Conservation (phyloP, 2,329 filamentous ascomycete species). For the Trichophyton schoenleinii region DNA sequence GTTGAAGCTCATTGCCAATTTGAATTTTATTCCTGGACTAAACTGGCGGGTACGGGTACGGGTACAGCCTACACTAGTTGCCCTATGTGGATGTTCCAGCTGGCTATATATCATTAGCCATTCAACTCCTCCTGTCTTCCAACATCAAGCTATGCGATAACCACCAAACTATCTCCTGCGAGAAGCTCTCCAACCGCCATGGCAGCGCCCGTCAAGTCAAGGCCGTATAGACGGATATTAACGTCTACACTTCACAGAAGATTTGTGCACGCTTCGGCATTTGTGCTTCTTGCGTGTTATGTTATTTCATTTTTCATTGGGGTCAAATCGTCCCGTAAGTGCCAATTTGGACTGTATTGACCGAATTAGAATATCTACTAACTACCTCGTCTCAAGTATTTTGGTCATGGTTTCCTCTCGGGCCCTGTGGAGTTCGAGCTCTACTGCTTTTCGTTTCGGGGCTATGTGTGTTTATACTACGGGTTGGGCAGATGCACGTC, state of each 20-base stretch:
- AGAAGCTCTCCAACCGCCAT: conserved; percentile 18
- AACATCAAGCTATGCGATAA: conserved; percentile 7
- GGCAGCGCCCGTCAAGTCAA: conserved; percentile 25
- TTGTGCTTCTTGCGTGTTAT: conserved; percentile 62
- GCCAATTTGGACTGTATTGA: neutral
- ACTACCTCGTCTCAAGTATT: conserved; percentile 42
- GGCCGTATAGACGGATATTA: conserved; percentile 72
- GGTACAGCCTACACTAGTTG: neutral
- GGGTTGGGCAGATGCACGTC: conserved; percentile 71
- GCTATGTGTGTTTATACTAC: conserved; percentile 68
- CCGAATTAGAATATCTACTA: neutral
- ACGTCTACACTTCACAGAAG: conserved; percentile 77
- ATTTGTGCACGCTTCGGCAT: conserved; percentile 64
- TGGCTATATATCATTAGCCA: neutral
- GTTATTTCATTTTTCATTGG: conserved; percentile 57
- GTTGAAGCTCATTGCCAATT: neutral
- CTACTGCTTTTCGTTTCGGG: conserved; percentile 62
- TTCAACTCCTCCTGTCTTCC: neutral
- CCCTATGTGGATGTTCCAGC: neutral
- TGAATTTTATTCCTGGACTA: neutral
- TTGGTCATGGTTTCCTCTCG: conserved; percentile 79
- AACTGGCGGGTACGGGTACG: too few species aligned
- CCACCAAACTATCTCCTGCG: neutral
- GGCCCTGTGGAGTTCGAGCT: conserved; percentile 60
- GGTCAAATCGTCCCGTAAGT: conserved; percentile 55